Percentiles rank a stretch among this genome's conserved stretches.
These are phyloP conservation scores for Escallonia rubra DNA, from an alignment of 129 eudicot species.

Conservation along the genomic window DNA sequence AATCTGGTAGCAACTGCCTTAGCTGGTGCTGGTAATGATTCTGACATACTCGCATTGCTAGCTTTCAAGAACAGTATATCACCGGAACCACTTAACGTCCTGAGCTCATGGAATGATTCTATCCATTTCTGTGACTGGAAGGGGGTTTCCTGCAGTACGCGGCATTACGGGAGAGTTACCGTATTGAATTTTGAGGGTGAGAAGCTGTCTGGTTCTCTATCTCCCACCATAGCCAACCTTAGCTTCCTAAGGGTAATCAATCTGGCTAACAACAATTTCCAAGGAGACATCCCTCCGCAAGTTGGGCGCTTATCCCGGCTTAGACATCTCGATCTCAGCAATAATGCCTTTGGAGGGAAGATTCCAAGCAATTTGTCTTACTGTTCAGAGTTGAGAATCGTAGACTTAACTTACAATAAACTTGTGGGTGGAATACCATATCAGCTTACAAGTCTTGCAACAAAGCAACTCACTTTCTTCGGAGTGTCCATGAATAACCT, in stretches of 20 bases:
- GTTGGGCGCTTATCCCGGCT: slow-evolving; percentile 8
- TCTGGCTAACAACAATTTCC: slow-evolving; percentile 10
- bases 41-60: slow-evolving; percentile 14
- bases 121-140: slow-evolving; percentile 17
- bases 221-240: slow-evolving; percentile 15
- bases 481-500: slow-evolving; percentile 9
- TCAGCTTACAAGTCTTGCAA: slow-evolving; percentile 7
- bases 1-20: too few species aligned
- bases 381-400: slow-evolving; percentile 17
- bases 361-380: slow-evolving; percentile 23
- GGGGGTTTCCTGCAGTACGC: slow-evolving; percentile 14
- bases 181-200: not conserved
- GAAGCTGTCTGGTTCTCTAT: slow-evolving; percentile 2
- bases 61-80: slow-evolving; percentile 10
- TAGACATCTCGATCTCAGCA: slow-evolving; percentile 1
- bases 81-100: slow-evolving; percentile 3
- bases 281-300: slow-evolving; percentile 9
- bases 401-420: slow-evolving; percentile 18
- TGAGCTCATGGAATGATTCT: slow-evolving; percentile 20
- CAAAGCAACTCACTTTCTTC: slow-evolving; percentile 9
- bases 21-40: slow-evolving; percentile 5
- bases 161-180: slow-evolving; percentile 5
- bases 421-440: slow-evolving; percentile 21
- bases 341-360: slow-evolving; percentile 25
- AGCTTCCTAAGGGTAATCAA: slow-evolving; percentile 4